Evolutionary conservation across 805 yeast genomes (phyloP).

Genomic region (Kurtzmaniella cleridarum): DNA sequence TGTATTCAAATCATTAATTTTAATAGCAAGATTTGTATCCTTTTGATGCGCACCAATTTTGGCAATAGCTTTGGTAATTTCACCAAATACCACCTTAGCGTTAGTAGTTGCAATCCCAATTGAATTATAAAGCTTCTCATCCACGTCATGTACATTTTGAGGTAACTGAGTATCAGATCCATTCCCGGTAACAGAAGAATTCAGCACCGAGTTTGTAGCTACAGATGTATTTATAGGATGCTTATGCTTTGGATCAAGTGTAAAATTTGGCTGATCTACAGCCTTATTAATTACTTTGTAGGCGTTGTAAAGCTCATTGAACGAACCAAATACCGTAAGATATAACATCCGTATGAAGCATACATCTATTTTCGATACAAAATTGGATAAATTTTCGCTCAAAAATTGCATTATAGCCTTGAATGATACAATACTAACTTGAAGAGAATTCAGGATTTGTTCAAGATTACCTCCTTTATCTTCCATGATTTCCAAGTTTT

Average conservation of each 20-base stretch:
- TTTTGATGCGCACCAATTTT: constrained; percentile 51
- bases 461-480: constrained; percentile 30
- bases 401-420: constrained; percentile 45
- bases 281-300: constrained; percentile 35
- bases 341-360: constrained; percentile 62
- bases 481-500: constrained; percentile 48
- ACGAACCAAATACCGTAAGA: constrained; percentile 55
- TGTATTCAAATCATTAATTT: constrained; percentile 70
- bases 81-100: constrained; percentile 75
- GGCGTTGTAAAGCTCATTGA: constrained; percentile 65
- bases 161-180: constrained; percentile 15
- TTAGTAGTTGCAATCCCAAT: constrained; percentile 57
- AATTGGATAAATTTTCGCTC: constrained; percentile 41
- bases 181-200: background rate
- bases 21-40: constrained; percentile 29
- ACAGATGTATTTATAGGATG: background rate
- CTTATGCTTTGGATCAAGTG: background rate
- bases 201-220: background rate
- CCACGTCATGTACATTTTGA: constrained; percentile 41
- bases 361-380: constrained; percentile 55
- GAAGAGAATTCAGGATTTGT: constrained; percentile 24
- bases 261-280: constrained; percentile 5
- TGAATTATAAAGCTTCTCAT: constrained; percentile 61
- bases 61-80: constrained; percentile 61
- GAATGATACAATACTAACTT: constrained; percentile 40